A percentile compares a stretch with the other conserved stretches of the same genome.
These are phyloP conservation scores for Citrus medica DNA, from an alignment of 345 rosid genomes.

Conservation along the genomic window DNA sequence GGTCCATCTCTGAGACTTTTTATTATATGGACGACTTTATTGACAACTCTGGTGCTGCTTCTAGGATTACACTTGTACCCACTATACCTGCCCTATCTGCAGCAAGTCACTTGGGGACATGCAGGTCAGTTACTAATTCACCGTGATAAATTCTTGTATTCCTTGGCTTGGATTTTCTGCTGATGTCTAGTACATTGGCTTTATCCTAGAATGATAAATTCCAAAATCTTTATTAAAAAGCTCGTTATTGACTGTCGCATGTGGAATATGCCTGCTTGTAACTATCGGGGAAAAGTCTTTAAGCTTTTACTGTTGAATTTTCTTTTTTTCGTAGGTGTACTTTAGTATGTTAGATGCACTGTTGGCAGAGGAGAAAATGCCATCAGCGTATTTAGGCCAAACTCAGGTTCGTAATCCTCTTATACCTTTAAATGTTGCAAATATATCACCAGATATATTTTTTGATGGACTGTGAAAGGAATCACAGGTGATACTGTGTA, in stretches of 20 bases:
- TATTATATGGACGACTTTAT: neutral
- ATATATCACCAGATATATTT: neutral
- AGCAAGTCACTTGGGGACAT: constrained; percentile 92
- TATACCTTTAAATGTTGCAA: neutral
- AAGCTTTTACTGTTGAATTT: constrained; percentile 3
- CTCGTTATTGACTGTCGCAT: neutral
- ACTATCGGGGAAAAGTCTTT: neutral
- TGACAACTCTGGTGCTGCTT: constrained; percentile 28
- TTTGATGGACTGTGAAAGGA: neutral
- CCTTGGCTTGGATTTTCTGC: neutral
- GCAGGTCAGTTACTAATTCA: constrained; percentile 52
- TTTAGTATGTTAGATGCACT: constrained; percentile 79
- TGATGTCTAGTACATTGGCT: neutral
- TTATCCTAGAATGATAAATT: neutral
- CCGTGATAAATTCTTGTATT: neutral
- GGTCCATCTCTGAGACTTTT: neutral
- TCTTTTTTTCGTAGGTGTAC: constrained; percentile 52
- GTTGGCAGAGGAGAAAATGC: constrained; percentile 67
- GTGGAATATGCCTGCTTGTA: neutral
- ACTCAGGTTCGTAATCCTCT: constrained; percentile 55
- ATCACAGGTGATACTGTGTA: constrained; percentile 56
- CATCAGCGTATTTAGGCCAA: constrained; percentile 54
- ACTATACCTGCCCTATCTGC: constrained; percentile 84
- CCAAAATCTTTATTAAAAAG: neutral
- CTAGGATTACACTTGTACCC: constrained; percentile 71